Evolutionary conservation across 208 protist species (phyloP).

Genomic region (Trypanosoma theileri): DNA sequence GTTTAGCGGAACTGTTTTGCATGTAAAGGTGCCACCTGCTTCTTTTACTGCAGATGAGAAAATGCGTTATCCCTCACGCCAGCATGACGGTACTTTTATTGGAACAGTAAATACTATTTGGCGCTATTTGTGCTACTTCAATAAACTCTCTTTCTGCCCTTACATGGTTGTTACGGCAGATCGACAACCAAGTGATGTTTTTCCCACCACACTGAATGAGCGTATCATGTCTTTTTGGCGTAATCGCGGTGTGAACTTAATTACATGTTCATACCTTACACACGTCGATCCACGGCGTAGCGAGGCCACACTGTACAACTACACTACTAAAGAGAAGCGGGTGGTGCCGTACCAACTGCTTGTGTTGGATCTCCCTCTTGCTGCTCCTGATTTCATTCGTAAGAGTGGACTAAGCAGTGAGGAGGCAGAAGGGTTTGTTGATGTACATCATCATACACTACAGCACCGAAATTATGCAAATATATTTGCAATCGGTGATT

Average conservation of each 20-base stretch:
- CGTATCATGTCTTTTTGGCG: constrained; percentile 55
- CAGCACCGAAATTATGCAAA: constrained; percentile 69
- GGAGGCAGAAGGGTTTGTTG: constrained; percentile 61
- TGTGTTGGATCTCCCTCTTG: constrained; percentile 76
- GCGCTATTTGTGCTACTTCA: constrained; percentile 72
- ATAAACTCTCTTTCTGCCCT: constrained; percentile 57
- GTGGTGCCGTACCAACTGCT: constrained; percentile 61
- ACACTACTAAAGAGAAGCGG: constrained; percentile 43
- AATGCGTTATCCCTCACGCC: constrained; percentile 41
- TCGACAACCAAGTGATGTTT: constrained; percentile 50
- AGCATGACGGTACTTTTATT: constrained; percentile 82
- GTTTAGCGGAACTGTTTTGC: constrained; percentile 67
- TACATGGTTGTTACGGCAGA: constrained; percentile 66
- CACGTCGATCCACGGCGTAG: constrained; percentile 38
- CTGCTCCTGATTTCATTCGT: constrained; percentile 66
- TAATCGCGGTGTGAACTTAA: constrained; percentile 29
- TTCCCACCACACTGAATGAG: constrained; percentile 51
- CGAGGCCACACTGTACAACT: constrained; percentile 75
- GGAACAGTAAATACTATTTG: constrained; percentile 79
- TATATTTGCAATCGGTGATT: constrained; percentile 86
- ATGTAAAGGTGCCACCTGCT: constrained; percentile 78
- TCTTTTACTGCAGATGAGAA: constrained; percentile 43
- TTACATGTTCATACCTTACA: constrained; percentile 49
- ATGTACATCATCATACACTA: constrained; percentile 72
- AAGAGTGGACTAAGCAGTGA: constrained; percentile 56